Evolutionary conservation across 1,284 basidiomycete species (phyloP).

Genomic region (Leucoagaricus sp.): DNA sequence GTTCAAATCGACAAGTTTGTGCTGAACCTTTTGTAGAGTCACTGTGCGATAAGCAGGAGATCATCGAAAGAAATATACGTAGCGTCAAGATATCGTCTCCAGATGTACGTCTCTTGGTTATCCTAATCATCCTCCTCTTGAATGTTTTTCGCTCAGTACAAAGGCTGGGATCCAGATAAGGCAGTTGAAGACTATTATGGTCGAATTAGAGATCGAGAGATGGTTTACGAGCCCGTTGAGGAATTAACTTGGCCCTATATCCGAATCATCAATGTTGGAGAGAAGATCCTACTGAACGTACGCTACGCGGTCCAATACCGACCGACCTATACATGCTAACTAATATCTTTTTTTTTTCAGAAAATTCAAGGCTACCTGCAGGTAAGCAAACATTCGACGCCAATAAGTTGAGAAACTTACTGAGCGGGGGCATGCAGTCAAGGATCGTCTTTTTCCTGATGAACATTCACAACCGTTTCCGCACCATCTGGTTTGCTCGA

Average conservation of each 20-base stretch:
- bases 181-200: slow-evolving; percentile 91
- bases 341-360: slow-evolving; percentile 37
- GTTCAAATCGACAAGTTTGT: not conserved
- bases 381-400: slow-evolving; percentile 35
- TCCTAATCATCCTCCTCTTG: not conserved
- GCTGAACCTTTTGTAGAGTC: slow-evolving; percentile 56
- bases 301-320: slow-evolving; percentile 28
- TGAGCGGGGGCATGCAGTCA: slow-evolving; percentile 52
- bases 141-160: slow-evolving; percentile 62
- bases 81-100: slow-evolving; percentile 98
- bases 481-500: slow-evolving; percentile 92
- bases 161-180: slow-evolving; percentile 88
- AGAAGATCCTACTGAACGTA: slow-evolving; percentile 90
- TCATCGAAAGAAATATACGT: slow-evolving; percentile 93
- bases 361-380: slow-evolving; percentile 87
- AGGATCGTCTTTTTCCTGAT: slow-evolving; percentile 96
- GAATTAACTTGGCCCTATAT: slow-evolving; percentile 90
- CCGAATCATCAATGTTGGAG: slow-evolving; percentile 95
- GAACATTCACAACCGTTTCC: slow-evolving; percentile 94
- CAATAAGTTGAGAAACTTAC: not conserved
- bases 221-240: slow-evolving; percentile 87
- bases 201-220: slow-evolving; percentile 89
- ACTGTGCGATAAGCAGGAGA: slow-evolving; percentile 85
- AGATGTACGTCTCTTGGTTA: slow-evolving; percentile 63
- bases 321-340: not conserved